Percentiles rank a stretch among this genome's conserved stretches.
These are phyloP conservation scores for Herpetomonas tarakana DNA, from an alignment of 208 protist genomes.

Conservation along the genomic window DNA sequence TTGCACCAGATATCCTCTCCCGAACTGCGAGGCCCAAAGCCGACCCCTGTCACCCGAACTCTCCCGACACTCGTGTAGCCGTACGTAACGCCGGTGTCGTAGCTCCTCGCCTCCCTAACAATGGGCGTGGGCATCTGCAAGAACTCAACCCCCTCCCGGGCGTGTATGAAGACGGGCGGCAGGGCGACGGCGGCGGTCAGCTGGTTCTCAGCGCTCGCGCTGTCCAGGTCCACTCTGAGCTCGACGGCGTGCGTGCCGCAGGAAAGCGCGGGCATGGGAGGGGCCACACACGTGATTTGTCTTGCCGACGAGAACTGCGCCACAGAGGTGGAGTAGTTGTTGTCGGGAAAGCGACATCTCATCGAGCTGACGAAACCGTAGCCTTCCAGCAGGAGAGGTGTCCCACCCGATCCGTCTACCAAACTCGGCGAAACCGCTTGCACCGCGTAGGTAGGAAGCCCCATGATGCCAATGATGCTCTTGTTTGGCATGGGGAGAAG, in stretches of 20 bases:
- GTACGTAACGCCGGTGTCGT: neutral
- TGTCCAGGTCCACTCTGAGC: neutral
- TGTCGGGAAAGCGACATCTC: slow-evolving; percentile 21
- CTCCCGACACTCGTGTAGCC: neutral
- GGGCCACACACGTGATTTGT: neutral
- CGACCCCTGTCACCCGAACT: neutral
- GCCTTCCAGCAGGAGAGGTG: slow-evolving; percentile 11
- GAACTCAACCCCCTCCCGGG: neutral
- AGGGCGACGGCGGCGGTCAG: neutral
- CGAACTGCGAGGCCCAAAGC: neutral
- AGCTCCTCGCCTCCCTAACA: neutral
- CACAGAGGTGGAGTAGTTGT: neutral
- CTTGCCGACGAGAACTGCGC: slow-evolving; percentile 4
- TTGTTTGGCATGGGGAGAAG: slow-evolving; percentile 4
- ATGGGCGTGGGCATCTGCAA: neutral
- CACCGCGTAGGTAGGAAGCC: slow-evolving; percentile 14
- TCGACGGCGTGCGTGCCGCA: slow-evolving; percentile 3
- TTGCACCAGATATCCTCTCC: neutral
- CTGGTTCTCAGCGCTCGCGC: neutral
- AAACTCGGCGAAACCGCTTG: slow-evolving; percentile 2
- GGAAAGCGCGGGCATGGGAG: neutral
- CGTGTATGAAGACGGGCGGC: neutral
- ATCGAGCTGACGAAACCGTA: slow-evolving; percentile 20
- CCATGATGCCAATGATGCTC: slow-evolving; percentile 8
- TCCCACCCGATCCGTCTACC: slow-evolving; percentile 10